Base-by-base conservation (phyloP, 805 yeast species). In the Candida fluviatilis region DNA sequence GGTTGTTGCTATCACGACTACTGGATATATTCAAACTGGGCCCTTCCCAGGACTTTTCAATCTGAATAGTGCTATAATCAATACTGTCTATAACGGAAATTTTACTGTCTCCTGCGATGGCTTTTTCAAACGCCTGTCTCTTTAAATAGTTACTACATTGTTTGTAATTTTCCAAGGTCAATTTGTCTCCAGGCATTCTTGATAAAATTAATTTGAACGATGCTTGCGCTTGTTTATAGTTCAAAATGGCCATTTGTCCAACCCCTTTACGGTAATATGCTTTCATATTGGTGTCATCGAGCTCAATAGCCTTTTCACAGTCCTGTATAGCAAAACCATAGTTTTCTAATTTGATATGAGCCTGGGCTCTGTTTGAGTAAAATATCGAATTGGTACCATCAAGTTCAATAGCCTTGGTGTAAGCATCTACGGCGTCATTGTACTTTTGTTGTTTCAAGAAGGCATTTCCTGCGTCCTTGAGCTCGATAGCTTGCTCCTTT, bases 221-320 rank as follows among this genome's bases (percentile, higher is more conserved):
- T 30, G 56, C 67, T 45, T 78, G 74, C 0, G 97, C 90, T 41
- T 78, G 82, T 52, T 79, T 79, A 55, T 88, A 83, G 45, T 85
- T 76, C 48, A 88, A 60, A 34, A 88, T 72, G 7, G 95, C 95
- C 58, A 80, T 75, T 45, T 80, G 60, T 0, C 97, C 83, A 10
- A 84, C 76, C 0, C 96, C 97, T 47, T 95, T 75, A 48, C 99
- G 75, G 56, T 87, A 93, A 57, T 86, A 84, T 0, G 88, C 89
- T 60, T 91, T 91, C 25, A 80, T 62, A 52, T 86, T 84, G 14
- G 64, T 55, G 1, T 80, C 73, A 54, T 91, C 88, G 7, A 82
- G 52, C 34, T 71, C 74, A 31, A 93, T 71, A 1, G 97, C 86
- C 31, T 65, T 62, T 24, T 80, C 75, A 49, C 95, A 81, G 57